Evolutionary conservation across 129 eudicot genomes (phyloP), one percentile per base, ranked within the genome.

Genomic region (Ambrosia trifida): DNA sequence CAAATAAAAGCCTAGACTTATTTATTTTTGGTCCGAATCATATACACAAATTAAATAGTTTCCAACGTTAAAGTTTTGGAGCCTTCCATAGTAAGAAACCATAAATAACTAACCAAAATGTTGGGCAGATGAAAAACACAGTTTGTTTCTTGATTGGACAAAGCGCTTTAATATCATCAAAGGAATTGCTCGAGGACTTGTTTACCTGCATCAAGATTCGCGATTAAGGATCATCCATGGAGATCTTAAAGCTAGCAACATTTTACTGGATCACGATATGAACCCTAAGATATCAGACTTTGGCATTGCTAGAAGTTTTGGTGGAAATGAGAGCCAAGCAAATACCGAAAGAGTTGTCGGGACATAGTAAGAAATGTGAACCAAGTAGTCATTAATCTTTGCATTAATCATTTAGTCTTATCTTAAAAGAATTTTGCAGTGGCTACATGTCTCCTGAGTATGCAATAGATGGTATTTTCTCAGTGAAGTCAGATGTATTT

Each of bases 271-370:
- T 79, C 4, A 33, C 4, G 75, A 79, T 16, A 79, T 79, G 83
- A 72, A 73, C 53, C 83, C 83, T 33, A 79, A 79, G 57, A 79
- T 79, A 46, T 79, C 83, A 5, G 83, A 79, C 67, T 66, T 79
- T 57, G 83, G 83, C 28, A 66, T 79, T 30, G 83, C 83, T 35
- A 79, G 75, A 68, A 79, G 75, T 52, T 79, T 79, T 62, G 69
- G 70, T 46, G 83, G 83, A 68, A 79, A 79, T 16, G 71, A 79
- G 46, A 67, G 64, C 3, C 70, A 73, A 67, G 74, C 70, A 66
- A 74, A 73, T 16, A 79, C 83, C 0, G 46, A 68, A 4, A 72
- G 83, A 67, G 75, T 79, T 44, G 83, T 79, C 38, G 83, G 83
- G 43, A 73, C 79, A 30, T 68, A 73, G 79, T 73, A 79, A 73